Evolutionary conservation across 2,329 filamentous ascomycete species (phyloP), one percentile per base, ranked within the genome.

Genomic region (Colletotrichum sidae): DNA sequence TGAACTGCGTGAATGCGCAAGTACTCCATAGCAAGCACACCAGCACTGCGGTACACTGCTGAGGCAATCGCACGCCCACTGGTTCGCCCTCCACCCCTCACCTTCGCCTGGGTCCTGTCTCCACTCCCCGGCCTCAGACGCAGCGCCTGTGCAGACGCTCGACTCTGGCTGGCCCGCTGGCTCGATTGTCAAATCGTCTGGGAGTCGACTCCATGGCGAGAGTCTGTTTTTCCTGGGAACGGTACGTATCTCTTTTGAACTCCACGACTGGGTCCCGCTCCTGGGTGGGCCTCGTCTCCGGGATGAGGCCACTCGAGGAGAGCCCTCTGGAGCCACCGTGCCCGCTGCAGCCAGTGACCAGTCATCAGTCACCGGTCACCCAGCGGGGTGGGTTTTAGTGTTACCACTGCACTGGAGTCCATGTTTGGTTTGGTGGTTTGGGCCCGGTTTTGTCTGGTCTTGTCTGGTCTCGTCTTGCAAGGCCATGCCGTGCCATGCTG

Each of bases 321-420:
- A 65, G 61, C 61, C 55, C 55, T 41, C 55, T 49, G 44, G 60
- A 35, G 55, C 49, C 60, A 54, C 49, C n/a, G 51, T 56, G 62
- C 25, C 25, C 25, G 25, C 62, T 65, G 51, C 55, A 39, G 47
- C 56, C 55, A 50, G 60, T 52, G n/a, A 54, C 49, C 50, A 53
- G 42, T 65, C 50, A 45, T 55, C 60, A 53, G 60, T 63, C 39
- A 61, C 39, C 51, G 55, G 33, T 65, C 58, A 51, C 57, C 46
- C 57, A 55, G 62, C 46, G 51, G 37, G 62, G 61, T 65, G 62
- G 62, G 52, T 62, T 65, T 53, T 55, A 56, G 62, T 65, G 62
- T 46, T 62, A 62, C 62, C 62, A 62, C 62, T 62, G 58, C 62
- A 53, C 49, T 59, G 60, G 57, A 56, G 51, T 56, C 46, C 58